Evolutionary conservation across 2,329 filamentous ascomycete genomes (phyloP), one percentile per base, ranked within the genome.

Genomic region (Hyphodiscus sp.): DNA sequence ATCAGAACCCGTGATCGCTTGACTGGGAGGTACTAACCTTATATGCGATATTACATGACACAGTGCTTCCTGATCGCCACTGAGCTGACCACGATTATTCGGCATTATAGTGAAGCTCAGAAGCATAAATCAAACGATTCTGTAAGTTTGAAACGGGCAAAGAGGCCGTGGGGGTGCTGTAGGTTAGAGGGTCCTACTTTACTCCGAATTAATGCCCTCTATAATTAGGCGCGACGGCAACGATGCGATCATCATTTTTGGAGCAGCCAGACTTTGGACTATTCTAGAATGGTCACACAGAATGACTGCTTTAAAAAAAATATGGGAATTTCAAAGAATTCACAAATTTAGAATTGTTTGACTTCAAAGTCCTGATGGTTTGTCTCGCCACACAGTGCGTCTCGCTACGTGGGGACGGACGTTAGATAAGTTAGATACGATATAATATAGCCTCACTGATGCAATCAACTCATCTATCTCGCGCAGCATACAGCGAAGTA

Each of bases 241-340:
- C 52, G 44, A 56, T 47, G 33, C 29, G 47, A 56, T 56, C 9
- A 30, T 54, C 54, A 49, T 41, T 54, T 54, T 53, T 23, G 45
- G 42, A 54, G 51, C 51, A 56, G 54, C 51, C n/a, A 19, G 51
- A 44, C 47, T 54, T 56, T 56, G 18, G 51, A 51, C 30, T 56
- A 47, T 56, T 56, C 20, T 48, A 33, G 51, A 54, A 43, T 56
- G 45, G 43, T 56, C 48, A 56, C 47, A 54, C 47, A 54, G 54
- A 41, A 56, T 48, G 41, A 51, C 51, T 51, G 19, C 51, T 30
- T n/a, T n/a, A n/a, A 55, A 43, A 51, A 52, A 55, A 52, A 47
- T 55, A 51, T 20, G 18, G 46, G 23, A 38, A 48, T 41, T 48
- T 48, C 46, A 48, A 48, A 33, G 46, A 26, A 48, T 48, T 30